These are phyloP conservation scores for Piper longum DNA, from an alignment of 164 flowering plant species.

Conservation along the genomic window DNA sequence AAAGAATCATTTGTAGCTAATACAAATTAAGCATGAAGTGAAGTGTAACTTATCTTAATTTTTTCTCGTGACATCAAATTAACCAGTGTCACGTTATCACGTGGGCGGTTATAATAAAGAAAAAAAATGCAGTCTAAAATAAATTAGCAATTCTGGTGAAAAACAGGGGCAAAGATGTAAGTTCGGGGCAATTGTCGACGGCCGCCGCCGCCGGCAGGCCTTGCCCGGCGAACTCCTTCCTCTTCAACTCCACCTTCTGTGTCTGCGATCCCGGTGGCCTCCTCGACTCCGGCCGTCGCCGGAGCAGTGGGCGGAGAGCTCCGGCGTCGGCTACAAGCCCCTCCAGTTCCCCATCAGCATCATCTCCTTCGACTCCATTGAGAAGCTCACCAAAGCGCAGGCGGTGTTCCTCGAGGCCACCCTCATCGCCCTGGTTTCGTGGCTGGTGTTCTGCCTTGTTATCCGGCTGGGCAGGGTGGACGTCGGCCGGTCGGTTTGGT, in stretches of 20 bases:
- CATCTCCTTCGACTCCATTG: constrained; percentile 54
- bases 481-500: constrained; percentile 49
- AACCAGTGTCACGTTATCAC: no score
- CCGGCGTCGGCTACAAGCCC: constrained; percentile 38
- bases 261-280: constrained; percentile 58
- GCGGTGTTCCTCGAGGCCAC: constrained; percentile 37
- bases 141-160: no score
- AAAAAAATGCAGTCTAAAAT: no score
- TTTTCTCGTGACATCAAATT: no score
- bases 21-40: no score
- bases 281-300: constrained; percentile 14
- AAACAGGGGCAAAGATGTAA: no score
- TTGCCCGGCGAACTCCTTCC: constrained; percentile 50
- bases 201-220: constrained; percentile 2
- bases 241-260: constrained; percentile 53
- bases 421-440: constrained; percentile 32
- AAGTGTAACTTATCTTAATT: no score
- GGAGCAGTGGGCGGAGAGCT: constrained; percentile 12
- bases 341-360: constrained; percentile 39
- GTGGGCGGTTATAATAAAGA: no score
- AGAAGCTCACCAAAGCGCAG: constrained; percentile 31
- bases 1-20: no score
- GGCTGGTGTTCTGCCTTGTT: constrained; percentile 52
- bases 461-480: constrained; percentile 42
- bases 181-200: background rate